Percentiles rank a stretch among this genome's conserved stretches.
Evolutionary conservation across 495 filamentous ascomycete species (phyloP).

Genomic region (Symbiotaphrina buchneri): DNA sequence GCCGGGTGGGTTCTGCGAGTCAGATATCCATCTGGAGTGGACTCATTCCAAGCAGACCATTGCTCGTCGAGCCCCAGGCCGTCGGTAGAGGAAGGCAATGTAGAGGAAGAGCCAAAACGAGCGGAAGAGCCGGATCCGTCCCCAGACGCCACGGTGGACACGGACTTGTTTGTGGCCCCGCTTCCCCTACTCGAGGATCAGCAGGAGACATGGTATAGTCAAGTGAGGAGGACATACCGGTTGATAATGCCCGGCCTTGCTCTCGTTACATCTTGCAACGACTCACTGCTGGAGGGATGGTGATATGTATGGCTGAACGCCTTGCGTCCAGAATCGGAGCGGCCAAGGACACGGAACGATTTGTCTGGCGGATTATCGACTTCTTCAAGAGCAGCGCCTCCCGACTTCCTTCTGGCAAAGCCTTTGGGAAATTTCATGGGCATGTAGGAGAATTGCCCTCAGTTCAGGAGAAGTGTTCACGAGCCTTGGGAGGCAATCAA

Average conservation of each 20-base stretch:
- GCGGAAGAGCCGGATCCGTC: conserved; percentile 39
- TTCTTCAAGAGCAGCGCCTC: conserved; percentile 38
- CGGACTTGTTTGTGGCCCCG: conserved; percentile 39
- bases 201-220: background rate
- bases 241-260: conserved; percentile 3
- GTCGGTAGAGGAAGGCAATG: conserved; percentile 49
- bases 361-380: conserved; percentile 20
- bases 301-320: conserved; percentile 20
- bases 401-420: conserved; percentile 44
- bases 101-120: conserved; percentile 50
- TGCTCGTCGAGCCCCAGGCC: conserved; percentile 29
- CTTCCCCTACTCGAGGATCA: conserved; percentile 26
- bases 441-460: conserved; percentile 22
- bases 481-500: background rate
- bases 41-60: conserved; percentile 21
- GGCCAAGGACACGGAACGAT: conserved; percentile 39
- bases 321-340: conserved; percentile 19
- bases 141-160: conserved; percentile 24
- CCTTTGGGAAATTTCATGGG: conserved; percentile 47
- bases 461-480: background rate
- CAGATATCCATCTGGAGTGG: conserved; percentile 28
- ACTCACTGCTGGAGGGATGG: conserved; percentile 14
- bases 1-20: conserved; percentile 31
- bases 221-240: conserved; percentile 4
- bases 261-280: conserved; percentile 32